A percentile compares a stretch with the other conserved stretches of the same genome.
Conservation (phyloP, 768 basidiomycete species). For the Leccinum truebloodii region DNA sequence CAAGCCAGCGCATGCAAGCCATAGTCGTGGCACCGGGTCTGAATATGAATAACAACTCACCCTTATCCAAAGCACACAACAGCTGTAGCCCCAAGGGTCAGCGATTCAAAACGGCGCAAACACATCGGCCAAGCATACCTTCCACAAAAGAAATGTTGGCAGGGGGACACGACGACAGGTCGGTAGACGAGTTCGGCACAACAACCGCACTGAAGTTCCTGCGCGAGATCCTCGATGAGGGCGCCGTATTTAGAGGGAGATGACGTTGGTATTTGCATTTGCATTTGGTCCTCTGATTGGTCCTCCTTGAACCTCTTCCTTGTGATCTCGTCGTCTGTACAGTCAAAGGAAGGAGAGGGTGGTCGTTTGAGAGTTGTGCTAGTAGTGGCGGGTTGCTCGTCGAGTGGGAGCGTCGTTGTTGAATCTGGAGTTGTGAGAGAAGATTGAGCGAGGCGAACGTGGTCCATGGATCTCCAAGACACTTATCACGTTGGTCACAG, state of each 20-base stretch:
- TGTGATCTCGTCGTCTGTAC: slow-evolving; percentile 44
- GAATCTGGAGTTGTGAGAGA: not conserved
- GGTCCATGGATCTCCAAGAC: slow-evolving; percentile 21
- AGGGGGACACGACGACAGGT: slow-evolving; percentile 80
- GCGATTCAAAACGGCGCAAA: slow-evolving; percentile 32
- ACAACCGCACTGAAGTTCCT: slow-evolving; percentile 84
- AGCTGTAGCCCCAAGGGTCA: slow-evolving; percentile 55
- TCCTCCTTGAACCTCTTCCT: slow-evolving; percentile 65
- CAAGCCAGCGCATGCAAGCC: not conserved
- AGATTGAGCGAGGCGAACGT: slow-evolving; percentile 1
- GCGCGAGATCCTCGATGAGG: slow-evolving; percentile 62
- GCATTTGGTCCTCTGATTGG: slow-evolving; percentile 20
- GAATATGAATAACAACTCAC: slow-evolving; percentile 47
- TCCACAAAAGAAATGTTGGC: slow-evolving; percentile 91
- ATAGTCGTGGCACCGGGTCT: slow-evolving; percentile 7
- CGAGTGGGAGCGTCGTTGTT: slow-evolving; percentile 10
- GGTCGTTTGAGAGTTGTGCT: slow-evolving; percentile 52
- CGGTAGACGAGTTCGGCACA: slow-evolving; percentile 81
- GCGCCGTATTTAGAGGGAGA: slow-evolving; percentile 24
- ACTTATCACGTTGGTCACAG: slow-evolving; percentile 21
- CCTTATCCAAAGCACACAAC: slow-evolving; percentile 80
- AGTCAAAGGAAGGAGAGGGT: slow-evolving; percentile 61
- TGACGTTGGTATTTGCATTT: slow-evolving; percentile 16
- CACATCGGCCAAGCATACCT: slow-evolving; percentile 48
- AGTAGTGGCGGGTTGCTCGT: slow-evolving; percentile 16